Evolutionary conservation across 768 basidiomycete species (phyloP).

Genomic region (Rickenella mellea): DNA sequence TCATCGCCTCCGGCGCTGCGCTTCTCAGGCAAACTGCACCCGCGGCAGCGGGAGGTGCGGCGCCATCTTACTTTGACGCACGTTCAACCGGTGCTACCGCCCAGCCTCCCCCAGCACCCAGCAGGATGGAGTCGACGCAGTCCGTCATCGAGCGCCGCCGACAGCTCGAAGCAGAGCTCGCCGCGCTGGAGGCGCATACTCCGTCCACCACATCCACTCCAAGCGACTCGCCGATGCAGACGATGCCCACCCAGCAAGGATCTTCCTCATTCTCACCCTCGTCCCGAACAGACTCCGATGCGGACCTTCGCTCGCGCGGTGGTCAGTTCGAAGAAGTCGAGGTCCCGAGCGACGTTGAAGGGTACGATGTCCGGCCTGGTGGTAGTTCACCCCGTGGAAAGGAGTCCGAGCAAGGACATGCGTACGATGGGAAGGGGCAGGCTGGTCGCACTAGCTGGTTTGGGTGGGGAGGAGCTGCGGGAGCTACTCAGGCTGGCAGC

Average conservation of each 20-base stretch:
- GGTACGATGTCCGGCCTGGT: conserved; percentile 47
- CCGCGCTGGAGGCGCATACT: conserved; percentile 23
- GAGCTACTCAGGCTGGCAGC: conserved; percentile 1
- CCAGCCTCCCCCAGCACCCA: conserved; percentile 6
- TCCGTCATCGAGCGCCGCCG: conserved; percentile 35
- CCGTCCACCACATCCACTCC: neutral
- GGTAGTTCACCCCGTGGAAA: conserved; percentile 13
- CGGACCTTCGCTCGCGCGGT: neutral
- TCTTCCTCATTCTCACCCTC: neutral
- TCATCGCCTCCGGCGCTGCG: conserved; percentile 59
- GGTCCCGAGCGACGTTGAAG: conserved; percentile 63
- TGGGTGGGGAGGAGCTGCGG: conserved; percentile 26
- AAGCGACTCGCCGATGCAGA: neutral
- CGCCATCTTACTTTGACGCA: conserved; percentile 19
- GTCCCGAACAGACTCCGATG: conserved; percentile 3
- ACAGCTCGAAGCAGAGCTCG: conserved; percentile 51
- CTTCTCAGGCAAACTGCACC: conserved; percentile 45
- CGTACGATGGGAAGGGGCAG: conserved; percentile 14
- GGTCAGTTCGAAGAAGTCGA: conserved; percentile 55
- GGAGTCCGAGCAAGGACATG: conserved; percentile 10
- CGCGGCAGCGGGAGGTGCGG: conserved; percentile 21
- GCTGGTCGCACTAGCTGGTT: conserved; percentile 39
- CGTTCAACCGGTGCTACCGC: neutral
- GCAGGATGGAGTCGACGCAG: conserved; percentile 21
- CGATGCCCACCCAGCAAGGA: neutral